Evolutionary conservation across 495 filamentous ascomycete genomes (phyloP).

Genomic region (Aspergillus funiculosus): DNA sequence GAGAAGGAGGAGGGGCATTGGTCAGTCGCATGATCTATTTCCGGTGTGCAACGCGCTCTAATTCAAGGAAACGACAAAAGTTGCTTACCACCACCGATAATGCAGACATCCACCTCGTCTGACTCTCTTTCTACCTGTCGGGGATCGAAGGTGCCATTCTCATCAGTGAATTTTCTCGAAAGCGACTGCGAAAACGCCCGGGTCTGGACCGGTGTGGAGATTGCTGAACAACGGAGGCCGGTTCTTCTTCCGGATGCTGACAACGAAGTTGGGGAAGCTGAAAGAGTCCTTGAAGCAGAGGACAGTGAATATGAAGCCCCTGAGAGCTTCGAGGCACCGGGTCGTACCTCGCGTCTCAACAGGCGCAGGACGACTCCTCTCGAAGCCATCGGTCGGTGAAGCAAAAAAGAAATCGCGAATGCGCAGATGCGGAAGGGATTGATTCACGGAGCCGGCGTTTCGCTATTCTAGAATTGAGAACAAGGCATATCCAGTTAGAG

Average conservation of each 20-base stretch:
- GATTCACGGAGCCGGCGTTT: background rate
- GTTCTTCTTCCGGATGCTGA: conserved; percentile 20
- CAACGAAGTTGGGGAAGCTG: conserved; percentile 21
- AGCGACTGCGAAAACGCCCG: conserved; percentile 48
- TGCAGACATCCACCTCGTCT: conserved; percentile 93
- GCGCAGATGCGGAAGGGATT: background rate
- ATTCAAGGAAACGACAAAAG: background rate
- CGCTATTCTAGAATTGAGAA: conserved; percentile 1
- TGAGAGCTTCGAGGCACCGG: conserved; percentile 25
- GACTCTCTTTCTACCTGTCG: conserved; percentile 72
- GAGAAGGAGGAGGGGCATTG: conserved; percentile 1
- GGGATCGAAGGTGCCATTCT: conserved; percentile 66
- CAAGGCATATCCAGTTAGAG: background rate
- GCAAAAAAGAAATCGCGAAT: conserved; percentile 2
- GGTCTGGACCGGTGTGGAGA: conserved; percentile 26
- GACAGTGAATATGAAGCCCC: conserved; percentile 27
- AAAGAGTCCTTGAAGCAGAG: conserved; percentile 19
- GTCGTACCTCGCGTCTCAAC: conserved; percentile 40
- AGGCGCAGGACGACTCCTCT: conserved; percentile 39
- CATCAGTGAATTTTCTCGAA: conserved; percentile 43
- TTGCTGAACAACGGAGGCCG: conserved; percentile 17
- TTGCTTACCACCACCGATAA: conserved; percentile 76
- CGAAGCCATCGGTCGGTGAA: conserved; percentile 45
- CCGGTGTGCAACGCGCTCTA: background rate
- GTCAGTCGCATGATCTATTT: conserved; percentile 12